Evolutionary conservation across 805 yeast genomes (phyloP).

Genomic region (Babjeviella inositovora): DNA sequence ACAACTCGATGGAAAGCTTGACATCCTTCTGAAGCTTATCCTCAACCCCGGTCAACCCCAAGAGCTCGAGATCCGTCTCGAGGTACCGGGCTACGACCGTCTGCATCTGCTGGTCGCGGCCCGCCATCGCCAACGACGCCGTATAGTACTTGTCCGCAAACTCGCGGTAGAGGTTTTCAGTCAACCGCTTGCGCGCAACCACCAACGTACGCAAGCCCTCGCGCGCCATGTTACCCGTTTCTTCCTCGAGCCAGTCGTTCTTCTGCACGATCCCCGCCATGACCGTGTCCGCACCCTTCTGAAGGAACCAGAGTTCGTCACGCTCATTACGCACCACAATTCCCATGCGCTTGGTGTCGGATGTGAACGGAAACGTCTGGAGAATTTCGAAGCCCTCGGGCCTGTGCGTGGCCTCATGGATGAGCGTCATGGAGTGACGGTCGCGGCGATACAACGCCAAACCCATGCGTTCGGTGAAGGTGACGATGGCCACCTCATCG

Average conservation of each 20-base stretch:
- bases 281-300: slow-evolving; percentile 95
- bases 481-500: slow-evolving; percentile 94
- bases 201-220: slow-evolving; percentile 95
- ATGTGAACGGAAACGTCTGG: slow-evolving; percentile 84
- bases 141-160: slow-evolving; percentile 50
- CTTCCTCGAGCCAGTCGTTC: slow-evolving; percentile 96
- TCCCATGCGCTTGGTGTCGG: slow-evolving; percentile 96
- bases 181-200: slow-evolving; percentile 69
- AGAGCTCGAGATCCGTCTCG: slow-evolving; percentile 70
- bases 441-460: slow-evolving; percentile 70
- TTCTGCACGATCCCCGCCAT: slow-evolving; percentile 72
- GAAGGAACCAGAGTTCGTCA: slow-evolving; percentile 69
- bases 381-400: slow-evolving; percentile 47
- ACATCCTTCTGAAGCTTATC: slow-evolving; percentile 88
- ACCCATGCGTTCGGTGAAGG: slow-evolving; percentile 80
- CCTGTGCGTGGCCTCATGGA: slow-evolving; percentile 42
- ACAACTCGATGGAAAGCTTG: slow-evolving; percentile 77
- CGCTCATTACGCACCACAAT: slow-evolving; percentile 51
- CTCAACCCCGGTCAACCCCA: slow-evolving; percentile 95
- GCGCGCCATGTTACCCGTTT: slow-evolving; percentile 93
- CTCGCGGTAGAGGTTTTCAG: slow-evolving; percentile 32
- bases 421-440: slow-evolving; percentile 52
- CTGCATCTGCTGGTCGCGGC: slow-evolving; percentile 66
- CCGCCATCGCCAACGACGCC: slow-evolving; percentile 66
- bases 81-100: slow-evolving; percentile 49